These are phyloP conservation scores for Monosporascus sp. DNA, from an alignment of 2,329 filamentous ascomycete genomes.

Conservation along the genomic window DNA sequence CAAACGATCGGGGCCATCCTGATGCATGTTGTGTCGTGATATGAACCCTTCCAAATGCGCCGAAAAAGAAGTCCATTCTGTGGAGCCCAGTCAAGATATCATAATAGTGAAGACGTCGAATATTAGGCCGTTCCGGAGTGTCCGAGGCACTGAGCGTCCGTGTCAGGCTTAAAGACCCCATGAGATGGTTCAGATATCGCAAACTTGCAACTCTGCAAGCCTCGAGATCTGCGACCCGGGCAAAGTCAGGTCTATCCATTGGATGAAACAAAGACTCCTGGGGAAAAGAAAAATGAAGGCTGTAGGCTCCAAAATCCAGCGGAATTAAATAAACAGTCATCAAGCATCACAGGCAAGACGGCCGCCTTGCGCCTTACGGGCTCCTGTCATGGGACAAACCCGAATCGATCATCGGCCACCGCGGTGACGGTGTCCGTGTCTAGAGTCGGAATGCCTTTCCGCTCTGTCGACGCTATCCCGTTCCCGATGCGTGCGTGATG, in stretches of 20 bases:
- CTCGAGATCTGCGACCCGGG: slow-evolving; percentile 20
- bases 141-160: slow-evolving; percentile 2
- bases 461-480: slow-evolving; percentile 19
- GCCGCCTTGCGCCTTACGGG: slow-evolving; percentile 9
- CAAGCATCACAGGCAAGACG: slow-evolving; percentile 22
- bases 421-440: slow-evolving; percentile 24
- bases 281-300: slow-evolving; percentile 17
- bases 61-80: slow-evolving; percentile 23
- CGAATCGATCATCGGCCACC: slow-evolving; percentile 20
- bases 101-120: slow-evolving; percentile 13
- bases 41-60: slow-evolving; percentile 23
- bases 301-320: slow-evolving; percentile 24
- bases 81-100: slow-evolving; percentile 19
- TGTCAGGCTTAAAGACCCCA: not conserved
- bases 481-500: slow-evolving; percentile 18
- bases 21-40: slow-evolving; percentile 27
- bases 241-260: slow-evolving; percentile 27
- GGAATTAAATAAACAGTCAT: slow-evolving; percentile 26
- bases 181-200: slow-evolving; percentile 25
- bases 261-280: slow-evolving; percentile 22
- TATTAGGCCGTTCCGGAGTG: slow-evolving; percentile 14
- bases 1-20: slow-evolving; percentile 24
- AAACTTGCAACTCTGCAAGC: slow-evolving; percentile 30
- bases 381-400: slow-evolving; percentile 2
- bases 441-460: slow-evolving; percentile 25